Evolutionary conservation across 768 basidiomycete species (phyloP).

Genomic region (Hemileccinum impolitum): DNA sequence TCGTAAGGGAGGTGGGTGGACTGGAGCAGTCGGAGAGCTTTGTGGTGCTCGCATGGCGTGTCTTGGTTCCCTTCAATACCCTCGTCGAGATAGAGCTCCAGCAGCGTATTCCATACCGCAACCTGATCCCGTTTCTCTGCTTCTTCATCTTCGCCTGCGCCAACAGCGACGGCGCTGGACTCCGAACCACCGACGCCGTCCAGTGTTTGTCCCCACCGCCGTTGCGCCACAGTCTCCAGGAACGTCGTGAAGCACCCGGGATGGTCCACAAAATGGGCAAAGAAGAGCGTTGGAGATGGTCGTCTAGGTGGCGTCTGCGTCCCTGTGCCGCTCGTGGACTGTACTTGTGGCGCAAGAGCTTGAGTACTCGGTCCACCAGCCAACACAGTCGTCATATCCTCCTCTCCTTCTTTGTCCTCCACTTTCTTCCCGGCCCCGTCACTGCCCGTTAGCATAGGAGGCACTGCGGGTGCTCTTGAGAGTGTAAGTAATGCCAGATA

Average conservation of each 20-base stretch:
- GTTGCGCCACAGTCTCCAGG: constrained; percentile 78
- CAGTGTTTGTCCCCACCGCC: constrained; percentile 77
- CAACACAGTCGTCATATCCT: constrained; percentile 13
- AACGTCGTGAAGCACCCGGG: constrained; percentile 79
- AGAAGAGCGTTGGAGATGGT: constrained; percentile 84
- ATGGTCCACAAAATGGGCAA: constrained; percentile 93
- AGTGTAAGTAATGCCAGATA: constrained; percentile 81
- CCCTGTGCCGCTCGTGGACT: constrained; percentile 6
- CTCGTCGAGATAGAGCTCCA: constrained; percentile 84
- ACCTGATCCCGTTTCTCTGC: constrained; percentile 65
- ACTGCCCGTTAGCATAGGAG: constrained; percentile 38
- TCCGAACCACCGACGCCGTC: constrained; percentile 31
- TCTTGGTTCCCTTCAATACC: constrained; percentile 22
- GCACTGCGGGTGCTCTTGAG: constrained; percentile 49
- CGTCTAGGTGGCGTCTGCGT: constrained; percentile 41
- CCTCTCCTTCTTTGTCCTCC: constrained; percentile 16
- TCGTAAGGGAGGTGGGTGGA: constrained; percentile 73
- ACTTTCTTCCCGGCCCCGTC: constrained; percentile 21
- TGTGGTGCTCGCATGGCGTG: constrained; percentile 33
- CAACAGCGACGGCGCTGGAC: constrained; percentile 6
- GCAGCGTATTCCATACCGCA: constrained; percentile 92
- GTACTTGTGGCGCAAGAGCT: constrained; percentile 6
- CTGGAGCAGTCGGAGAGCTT: constrained; percentile 70
- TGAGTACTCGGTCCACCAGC: constrained; percentile 29
- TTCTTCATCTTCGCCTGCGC: constrained; percentile 39